These are phyloP conservation scores for Aspergillus clavatus DNA, from an alignment of 2,329 filamentous ascomycete genomes.

Conservation along the genomic window DNA sequence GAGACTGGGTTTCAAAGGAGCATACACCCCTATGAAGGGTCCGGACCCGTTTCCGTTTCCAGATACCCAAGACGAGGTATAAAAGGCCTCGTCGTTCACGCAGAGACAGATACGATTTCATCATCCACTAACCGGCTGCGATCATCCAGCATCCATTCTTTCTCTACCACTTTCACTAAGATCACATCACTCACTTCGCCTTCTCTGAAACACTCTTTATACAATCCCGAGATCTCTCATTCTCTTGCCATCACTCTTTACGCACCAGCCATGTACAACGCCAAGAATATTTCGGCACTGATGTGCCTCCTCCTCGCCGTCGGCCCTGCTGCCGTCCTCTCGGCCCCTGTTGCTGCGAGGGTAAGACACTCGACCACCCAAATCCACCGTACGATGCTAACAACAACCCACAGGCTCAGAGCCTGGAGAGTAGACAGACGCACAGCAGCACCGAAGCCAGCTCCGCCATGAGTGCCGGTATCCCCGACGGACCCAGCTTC, in stretches of 20 bases:
- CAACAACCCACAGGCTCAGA: no score
- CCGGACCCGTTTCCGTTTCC: background rate
- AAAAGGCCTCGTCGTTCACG: background rate
- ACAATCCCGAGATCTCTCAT: background rate
- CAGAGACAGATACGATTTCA: no score
- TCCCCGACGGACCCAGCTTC: conserved; percentile 17
- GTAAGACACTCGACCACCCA: no score
- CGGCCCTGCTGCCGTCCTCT: conserved; percentile 24
- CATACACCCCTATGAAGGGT: background rate
- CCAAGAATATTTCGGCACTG: conserved; percentile 24
- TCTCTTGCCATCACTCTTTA: background rate
- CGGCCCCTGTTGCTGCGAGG: conserved; percentile 25
- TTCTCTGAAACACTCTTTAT: background rate
- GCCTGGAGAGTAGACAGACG: conserved; percentile 4
- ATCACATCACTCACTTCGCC: background rate
- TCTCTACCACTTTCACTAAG: background rate
- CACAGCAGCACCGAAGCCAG: conserved; percentile 12
- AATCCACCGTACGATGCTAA: no score
- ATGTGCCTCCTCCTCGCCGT: conserved; percentile 28
- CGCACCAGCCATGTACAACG: conserved; percentile 19
- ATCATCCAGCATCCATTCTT: conserved; percentile 6
- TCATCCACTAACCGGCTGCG: no score
- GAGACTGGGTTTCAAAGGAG: conserved; percentile 1
- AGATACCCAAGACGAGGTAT: background rate
- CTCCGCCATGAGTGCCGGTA: conserved; percentile 9